These are phyloP conservation scores for Aureobasidium leucospermi DNA, from an alignment of 2,329 filamentous ascomycete species.

Conservation along the genomic window DNA sequence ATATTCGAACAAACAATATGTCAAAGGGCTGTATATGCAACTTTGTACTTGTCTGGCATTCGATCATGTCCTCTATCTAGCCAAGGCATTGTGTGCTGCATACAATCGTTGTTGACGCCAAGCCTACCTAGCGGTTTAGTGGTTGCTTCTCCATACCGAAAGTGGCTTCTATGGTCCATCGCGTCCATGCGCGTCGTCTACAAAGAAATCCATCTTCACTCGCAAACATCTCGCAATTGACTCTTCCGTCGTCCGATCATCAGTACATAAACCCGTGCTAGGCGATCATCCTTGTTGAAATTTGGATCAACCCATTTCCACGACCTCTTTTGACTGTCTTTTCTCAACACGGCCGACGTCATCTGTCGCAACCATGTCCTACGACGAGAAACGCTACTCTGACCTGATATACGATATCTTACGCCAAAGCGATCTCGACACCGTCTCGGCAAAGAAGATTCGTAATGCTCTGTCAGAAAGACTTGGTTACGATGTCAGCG, in stretches of 20 bases:
- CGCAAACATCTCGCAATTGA: slow-evolving; percentile 7
- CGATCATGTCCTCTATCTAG: background rate
- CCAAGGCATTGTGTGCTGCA: background rate
- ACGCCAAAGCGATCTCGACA: slow-evolving; percentile 52
- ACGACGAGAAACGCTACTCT: slow-evolving; percentile 11
- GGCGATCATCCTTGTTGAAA: too few relatives aligned
- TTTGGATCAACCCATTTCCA: background rate
- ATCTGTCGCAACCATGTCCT: slow-evolving; percentile 13
- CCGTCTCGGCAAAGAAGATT: slow-evolving; percentile 59
- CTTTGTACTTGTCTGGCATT: background rate
- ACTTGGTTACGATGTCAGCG: slow-evolving; percentile 54
- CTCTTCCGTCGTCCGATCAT: background rate
- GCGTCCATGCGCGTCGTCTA: slow-evolving; percentile 8
- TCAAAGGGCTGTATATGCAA: background rate
- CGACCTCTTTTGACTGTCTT: background rate
- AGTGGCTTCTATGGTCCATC: background rate
- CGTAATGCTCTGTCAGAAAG: slow-evolving; percentile 55
- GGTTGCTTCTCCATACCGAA: background rate
- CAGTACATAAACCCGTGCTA: background rate
- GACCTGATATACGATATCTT: slow-evolving; percentile 57
- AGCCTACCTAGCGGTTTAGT: background rate
- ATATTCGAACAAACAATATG: background rate
- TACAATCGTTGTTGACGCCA: background rate
- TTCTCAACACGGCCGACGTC: slow-evolving; percentile 30
- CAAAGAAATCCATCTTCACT: background rate